Conservation (phyloP, 176 grass and related monocot species). For the Alloteropsis semialata region DNA sequence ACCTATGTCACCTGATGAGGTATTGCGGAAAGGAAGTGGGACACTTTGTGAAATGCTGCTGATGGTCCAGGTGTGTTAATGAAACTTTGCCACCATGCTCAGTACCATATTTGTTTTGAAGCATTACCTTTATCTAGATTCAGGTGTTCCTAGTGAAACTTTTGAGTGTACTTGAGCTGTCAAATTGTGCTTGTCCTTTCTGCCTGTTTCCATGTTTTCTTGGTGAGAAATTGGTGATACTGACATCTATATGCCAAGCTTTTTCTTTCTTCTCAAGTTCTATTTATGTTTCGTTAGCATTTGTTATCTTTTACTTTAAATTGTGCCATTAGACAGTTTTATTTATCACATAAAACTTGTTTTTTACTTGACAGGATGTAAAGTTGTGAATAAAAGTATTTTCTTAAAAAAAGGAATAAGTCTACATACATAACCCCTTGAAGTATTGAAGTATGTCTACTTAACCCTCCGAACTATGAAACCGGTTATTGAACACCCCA, state of each 20-base stretch:
- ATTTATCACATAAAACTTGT: neutral
- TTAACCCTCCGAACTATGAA: too few species aligned
- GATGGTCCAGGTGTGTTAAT: constrained; percentile 83
- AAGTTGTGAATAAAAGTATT: constrained; percentile 14
- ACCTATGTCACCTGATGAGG: constrained; percentile 95
- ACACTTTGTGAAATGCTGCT: constrained; percentile 99
- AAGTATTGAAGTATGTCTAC: too few species aligned
- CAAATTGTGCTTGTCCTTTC: constrained; percentile 1
- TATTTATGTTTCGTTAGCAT: neutral
- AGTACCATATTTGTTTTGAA: constrained; percentile 12
- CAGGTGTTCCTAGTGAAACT: neutral
- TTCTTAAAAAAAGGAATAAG: too few species aligned
- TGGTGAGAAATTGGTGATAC: neutral
- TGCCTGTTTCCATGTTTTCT: constrained; percentile 5
- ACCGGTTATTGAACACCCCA: too few species aligned
- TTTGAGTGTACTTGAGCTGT: neutral
- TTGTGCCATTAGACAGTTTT: neutral
- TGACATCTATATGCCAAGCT: neutral
- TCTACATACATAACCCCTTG: too few species aligned
- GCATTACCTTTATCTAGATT: neutral
- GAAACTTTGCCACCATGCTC: constrained; percentile 24
- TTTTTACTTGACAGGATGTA: neutral
- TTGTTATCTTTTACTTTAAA: neutral
- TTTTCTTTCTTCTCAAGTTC: neutral
- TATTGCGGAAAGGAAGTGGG: constrained; percentile 91